Base-by-base conservation (phyloP, 1,139 yeast genomes). In the Arxiozyma telluris region DNA sequence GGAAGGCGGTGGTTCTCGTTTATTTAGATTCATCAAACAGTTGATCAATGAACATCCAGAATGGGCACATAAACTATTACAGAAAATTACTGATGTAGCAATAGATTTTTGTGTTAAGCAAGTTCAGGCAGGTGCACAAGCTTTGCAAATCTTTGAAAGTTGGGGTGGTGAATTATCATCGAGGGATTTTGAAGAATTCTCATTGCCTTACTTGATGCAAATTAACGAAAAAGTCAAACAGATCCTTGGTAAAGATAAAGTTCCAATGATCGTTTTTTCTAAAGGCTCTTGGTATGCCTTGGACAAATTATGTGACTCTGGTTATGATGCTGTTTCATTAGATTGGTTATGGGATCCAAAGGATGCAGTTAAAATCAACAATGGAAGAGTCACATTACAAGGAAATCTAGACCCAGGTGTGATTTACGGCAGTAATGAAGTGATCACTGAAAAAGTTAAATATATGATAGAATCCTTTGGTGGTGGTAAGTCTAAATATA, bases 111-210 rank as follows among this genome's bases (percentile, higher is more conserved):
- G 93, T 66, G 96, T 96, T 4, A 88, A 86, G 64, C 98, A 93
- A 71, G 96, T 93, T 51, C 83, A 84, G 61, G 98, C 98, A 1
- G 98, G 98, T 59, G 98, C 98, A 34, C 98, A 93, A 73, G 90
- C 93, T 84, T 76, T 93, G 58, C 98, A 93, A 71, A 89, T 93
- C 39, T 93, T 93, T 67, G 98, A 93, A 67, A 87, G 96, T 25
- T 91, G 97, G 96, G 98, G 96, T 51, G 96, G 98, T 54, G 98
- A 93, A 71, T 77, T 93, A 58, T 94, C 96, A 1, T 96, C 97
- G 18, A 75, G 75, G 53, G 98, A 93, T 66, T 93, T 93, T 70
- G 77, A 78, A 59, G 91, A 87, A 67, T 94, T 90, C 70, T 85
- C 95, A 5, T 78, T 93, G 65, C 98, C 98, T 2, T 93, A 89